Conservation (phyloP, 2,329 filamentous ascomycete species). For the Penicillium sp. region DNA sequence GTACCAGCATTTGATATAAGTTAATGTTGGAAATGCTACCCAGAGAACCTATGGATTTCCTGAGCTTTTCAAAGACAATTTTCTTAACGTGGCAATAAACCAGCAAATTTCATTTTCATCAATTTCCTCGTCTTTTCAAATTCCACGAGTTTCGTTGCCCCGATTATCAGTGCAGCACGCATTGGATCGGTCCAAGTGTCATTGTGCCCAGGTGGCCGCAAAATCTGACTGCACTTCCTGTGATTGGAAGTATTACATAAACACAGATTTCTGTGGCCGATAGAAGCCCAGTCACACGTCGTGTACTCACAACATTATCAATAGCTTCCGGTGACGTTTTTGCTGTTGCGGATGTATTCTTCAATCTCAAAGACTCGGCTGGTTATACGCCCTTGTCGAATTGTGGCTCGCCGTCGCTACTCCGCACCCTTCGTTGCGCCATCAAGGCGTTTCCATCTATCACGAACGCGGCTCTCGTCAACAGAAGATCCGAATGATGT, state of each 20-base stretch:
- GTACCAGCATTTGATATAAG: no score
- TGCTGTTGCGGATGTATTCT: conserved; percentile 35
- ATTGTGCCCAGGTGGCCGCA: not conserved
- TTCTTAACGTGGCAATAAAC: no score
- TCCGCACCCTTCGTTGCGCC: conserved; percentile 25
- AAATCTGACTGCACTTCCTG: conserved; percentile 3
- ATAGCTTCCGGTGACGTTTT: conserved; percentile 26
- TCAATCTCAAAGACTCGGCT: conserved; percentile 42
- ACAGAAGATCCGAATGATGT: conserved; percentile 31
- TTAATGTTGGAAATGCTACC: no score
- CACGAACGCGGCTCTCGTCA: conserved; percentile 29
- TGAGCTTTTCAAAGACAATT: no score
- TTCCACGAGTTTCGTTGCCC: no score
- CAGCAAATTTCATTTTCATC: no score
- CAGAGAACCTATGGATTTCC: no score
- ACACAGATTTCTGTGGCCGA: not conserved
- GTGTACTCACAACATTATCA: conserved; percentile 12
- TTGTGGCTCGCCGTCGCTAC: conserved; percentile 40
- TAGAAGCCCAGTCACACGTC: conserved; percentile 8
- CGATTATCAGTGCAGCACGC: no score
- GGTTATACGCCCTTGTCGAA: conserved; percentile 39
- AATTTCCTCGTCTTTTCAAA: no score
- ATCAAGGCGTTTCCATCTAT: conserved; percentile 37
- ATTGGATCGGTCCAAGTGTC: no score
- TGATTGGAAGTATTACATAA: not conserved